Evolutionary conservation across 2,329 filamentous ascomycete genomes (phyloP).

Genomic region (Cytospora piceae): DNA sequence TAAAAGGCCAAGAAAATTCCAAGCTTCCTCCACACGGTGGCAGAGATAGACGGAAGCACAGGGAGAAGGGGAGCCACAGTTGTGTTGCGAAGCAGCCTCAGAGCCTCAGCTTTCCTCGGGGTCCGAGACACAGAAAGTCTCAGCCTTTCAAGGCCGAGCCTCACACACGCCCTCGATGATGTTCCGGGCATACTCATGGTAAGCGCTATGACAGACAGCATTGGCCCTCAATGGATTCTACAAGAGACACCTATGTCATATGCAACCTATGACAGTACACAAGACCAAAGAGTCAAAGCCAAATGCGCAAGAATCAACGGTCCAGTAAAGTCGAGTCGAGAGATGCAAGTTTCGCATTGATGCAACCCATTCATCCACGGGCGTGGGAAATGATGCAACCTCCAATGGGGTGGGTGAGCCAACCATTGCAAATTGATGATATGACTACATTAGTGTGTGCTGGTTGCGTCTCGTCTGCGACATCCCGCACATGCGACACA

Average conservation of each 20-base stretch:
- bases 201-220: not conserved
- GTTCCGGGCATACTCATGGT: not conserved
- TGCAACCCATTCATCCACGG: not conserved
- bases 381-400: not conserved
- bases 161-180: not conserved
- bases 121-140: not conserved
- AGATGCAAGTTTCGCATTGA: not conserved
- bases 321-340: not conserved
- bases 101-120: too few species aligned
- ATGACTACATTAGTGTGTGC: not conserved
- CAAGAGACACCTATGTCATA: not conserved
- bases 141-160: not conserved
- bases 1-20: not conserved
- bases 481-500: conserved; percentile 1
- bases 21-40: too few species aligned
- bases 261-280: not conserved
- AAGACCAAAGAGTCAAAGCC: not conserved
- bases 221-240: not conserved
- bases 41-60: too few species aligned
- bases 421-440: not conserved
- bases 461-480: not conserved
- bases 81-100: too few species aligned
- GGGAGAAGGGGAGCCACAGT: too few species aligned
- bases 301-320: not conserved
- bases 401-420: not conserved